Percentiles rank a stretch among this genome's conserved stretches.
Evolutionary conservation across 2,329 filamentous ascomycete genomes (phyloP).

Genomic region (Cercospora zeae-maydis): DNA sequence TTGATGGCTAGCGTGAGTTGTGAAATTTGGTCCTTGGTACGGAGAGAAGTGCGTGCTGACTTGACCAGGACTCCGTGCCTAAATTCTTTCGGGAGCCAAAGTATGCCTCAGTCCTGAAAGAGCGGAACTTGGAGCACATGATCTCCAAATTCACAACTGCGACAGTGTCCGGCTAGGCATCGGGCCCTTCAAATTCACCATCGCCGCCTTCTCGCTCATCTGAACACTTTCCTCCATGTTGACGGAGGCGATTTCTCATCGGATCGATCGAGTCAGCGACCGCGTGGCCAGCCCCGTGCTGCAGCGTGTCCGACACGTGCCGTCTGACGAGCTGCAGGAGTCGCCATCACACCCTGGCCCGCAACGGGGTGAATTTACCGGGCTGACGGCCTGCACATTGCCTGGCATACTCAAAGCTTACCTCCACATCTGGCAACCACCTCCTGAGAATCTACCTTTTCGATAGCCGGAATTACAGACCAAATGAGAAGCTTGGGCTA

Average conservation of each 20-base stretch:
- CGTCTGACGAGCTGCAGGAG: conserved; percentile 1
- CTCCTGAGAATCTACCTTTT: neutral
- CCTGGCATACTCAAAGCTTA: conserved; percentile 8
- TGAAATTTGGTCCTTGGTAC: neutral
- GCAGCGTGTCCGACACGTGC: conserved; percentile 4
- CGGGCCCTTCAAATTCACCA: neutral
- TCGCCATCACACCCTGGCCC: neutral
- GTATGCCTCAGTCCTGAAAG: conserved; percentile 57
- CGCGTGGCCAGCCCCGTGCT: neutral
- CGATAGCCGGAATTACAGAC: neutral
- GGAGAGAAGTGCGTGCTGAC: conserved; percentile 8
- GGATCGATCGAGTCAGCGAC: neutral
- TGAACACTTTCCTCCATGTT: neutral
- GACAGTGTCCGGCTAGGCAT: conserved; percentile 24
- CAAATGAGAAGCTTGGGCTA: neutral
- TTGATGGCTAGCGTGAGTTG: conserved; percentile 92
- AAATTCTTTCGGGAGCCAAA: conserved; percentile 63
- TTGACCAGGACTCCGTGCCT: conserved; percentile 57
- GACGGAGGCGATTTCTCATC: neutral
- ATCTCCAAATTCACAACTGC: conserved; percentile 29
- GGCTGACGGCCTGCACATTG: neutral
- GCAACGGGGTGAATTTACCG: neutral
- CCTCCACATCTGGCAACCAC: neutral
- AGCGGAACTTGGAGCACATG: conserved; percentile 54
- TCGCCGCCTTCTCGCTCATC: conserved; percentile 12